These are phyloP conservation scores for Neurospora tetrasperma DNA, from an alignment of 495 filamentous ascomycete species.

Conservation along the genomic window DNA sequence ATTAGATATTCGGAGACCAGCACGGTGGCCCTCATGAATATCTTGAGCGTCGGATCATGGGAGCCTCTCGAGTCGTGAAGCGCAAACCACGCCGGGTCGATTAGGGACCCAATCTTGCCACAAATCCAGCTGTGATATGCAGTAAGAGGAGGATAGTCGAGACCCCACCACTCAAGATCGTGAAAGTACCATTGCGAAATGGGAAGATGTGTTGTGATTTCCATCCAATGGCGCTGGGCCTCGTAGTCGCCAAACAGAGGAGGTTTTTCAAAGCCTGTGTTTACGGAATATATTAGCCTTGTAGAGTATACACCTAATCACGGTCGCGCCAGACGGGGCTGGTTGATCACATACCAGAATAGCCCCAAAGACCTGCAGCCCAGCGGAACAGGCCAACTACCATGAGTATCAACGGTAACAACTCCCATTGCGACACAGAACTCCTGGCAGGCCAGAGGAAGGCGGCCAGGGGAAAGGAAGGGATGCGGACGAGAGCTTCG, in stretches of 20 bases:
- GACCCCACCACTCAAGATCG: constrained; percentile 91
- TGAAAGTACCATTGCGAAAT: constrained; percentile 95
- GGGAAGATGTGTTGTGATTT: constrained; percentile 79
- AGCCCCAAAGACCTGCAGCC: constrained; percentile 85
- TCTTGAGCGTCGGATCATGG: constrained; percentile 70
- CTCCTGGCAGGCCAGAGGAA: constrained; percentile 86
- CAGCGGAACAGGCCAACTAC: constrained; percentile 83
- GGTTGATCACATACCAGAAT: constrained; percentile 59
- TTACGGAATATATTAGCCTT: not conserved
- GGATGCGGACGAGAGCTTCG: constrained; percentile 30
- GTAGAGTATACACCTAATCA: not conserved
- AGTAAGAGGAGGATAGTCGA: constrained; percentile 95
- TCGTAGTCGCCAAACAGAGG: constrained; percentile 97
- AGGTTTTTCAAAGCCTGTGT: constrained; percentile 60
- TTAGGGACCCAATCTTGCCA: constrained; percentile 70
- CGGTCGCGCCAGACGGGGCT: not conserved
- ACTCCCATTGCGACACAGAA: constrained; percentile 83
- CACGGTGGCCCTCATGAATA: constrained; percentile 91
- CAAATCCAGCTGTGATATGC: constrained; percentile 95
- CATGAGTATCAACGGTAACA: constrained; percentile 81
- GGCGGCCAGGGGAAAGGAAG: constrained; percentile 75
- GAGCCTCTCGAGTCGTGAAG: constrained; percentile 72
- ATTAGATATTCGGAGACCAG: constrained; percentile 80
- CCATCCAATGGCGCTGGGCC: constrained; percentile 98
- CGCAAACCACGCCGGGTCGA: constrained; percentile 83